A percentile compares a stretch with the other conserved stretches of the same genome.
phyloP scores from a whole-genome alignment of 1,139 yeast genomes.

The Yamadazyma triangularis region DNA sequence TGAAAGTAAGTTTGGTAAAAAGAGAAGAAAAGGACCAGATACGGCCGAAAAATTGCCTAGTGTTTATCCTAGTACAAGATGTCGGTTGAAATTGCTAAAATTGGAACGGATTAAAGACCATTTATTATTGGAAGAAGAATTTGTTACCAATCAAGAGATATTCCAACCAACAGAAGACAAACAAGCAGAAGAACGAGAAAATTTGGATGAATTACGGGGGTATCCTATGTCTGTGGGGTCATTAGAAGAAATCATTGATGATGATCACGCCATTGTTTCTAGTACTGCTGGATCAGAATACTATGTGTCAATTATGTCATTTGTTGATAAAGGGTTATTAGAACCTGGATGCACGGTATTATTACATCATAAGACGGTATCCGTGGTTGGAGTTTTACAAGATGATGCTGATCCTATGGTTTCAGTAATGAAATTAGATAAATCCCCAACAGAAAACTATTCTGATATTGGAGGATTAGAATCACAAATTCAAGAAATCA shows the following conservation, averaged over 20 bases:
- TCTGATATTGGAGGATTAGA: constrained; percentile 98
- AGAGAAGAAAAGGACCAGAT: constrained; percentile 90
- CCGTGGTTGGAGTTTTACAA: constrained; percentile 87
- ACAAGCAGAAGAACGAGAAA: constrained; percentile 93
- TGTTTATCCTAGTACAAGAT: constrained; percentile 89
- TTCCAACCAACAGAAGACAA: constrained; percentile 95
- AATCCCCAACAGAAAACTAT: constrained; percentile 94
- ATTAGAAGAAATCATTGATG: constrained; percentile 93
- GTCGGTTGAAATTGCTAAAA: constrained; percentile 83
- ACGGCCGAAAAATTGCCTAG: constrained; percentile 82
- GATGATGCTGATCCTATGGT: constrained; percentile 99
- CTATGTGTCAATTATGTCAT: constrained; percentile 92
- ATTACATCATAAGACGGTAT: constrained; percentile 90
- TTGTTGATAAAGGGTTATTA: constrained; percentile 91
- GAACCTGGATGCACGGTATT: constrained; percentile 99
- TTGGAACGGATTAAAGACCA: constrained; percentile 97
- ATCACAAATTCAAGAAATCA: constrained; percentile 93
- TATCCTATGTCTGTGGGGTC: constrained; percentile 97
- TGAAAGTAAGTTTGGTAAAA: constrained; percentile 86
- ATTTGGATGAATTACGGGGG: constrained; percentile 93
- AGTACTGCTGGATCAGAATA: constrained; percentile 96
- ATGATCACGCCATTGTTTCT: constrained; percentile 97
- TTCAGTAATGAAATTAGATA: constrained; percentile 94
- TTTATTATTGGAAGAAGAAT: constrained; percentile 89
- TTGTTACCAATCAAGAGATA: constrained; percentile 90